These are phyloP conservation scores for Helminthosporium solani DNA, from an alignment of 2,329 filamentous ascomycete species.

Conservation along the genomic window DNA sequence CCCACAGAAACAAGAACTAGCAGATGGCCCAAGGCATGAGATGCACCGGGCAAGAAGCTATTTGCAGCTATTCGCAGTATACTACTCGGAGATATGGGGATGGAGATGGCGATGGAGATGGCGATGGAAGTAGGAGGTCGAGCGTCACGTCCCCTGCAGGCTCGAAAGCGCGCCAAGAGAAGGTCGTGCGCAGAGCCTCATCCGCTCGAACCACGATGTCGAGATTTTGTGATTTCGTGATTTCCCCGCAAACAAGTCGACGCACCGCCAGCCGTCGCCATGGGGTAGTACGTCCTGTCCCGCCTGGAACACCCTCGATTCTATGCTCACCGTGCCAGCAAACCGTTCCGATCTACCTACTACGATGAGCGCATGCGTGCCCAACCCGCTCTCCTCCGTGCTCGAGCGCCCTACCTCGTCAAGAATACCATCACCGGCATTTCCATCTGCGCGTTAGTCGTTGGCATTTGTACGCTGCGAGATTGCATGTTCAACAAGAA, in stretches of 20 bases:
- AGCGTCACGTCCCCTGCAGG: neutral
- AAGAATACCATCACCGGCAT: constrained; percentile 83
- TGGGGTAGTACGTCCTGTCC: constrained; percentile 36
- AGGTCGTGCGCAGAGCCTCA: constrained; percentile 9
- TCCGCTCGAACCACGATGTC: neutral
- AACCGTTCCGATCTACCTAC: constrained; percentile 70
- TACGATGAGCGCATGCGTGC: constrained; percentile 87
- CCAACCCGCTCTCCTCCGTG: constrained; percentile 84
- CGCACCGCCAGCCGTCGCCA: constrained; percentile 17
- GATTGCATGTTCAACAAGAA: neutral
- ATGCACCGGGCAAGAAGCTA: constrained; percentile 19
- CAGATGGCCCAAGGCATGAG: constrained; percentile 24
- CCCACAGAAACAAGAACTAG: constrained; percentile 7
- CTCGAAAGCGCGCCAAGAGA: constrained; percentile 2
- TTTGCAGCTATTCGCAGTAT: constrained; percentile 20
- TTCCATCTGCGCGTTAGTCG: constrained; percentile 72
- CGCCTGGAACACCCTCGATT: neutral
- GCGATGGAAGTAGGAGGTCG: neutral
- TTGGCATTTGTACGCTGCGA: constrained; percentile 71
- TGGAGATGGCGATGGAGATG: constrained; percentile 8
- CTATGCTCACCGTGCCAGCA: constrained; percentile 24
- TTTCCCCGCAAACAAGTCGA: constrained; percentile 5
- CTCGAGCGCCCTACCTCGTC: constrained; percentile 85
- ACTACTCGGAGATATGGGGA: too few relatives aligned
- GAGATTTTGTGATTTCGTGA: too few relatives aligned